A percentile compares a stretch with the other conserved stretches of the same genome.
phyloP scores from a whole-genome alignment of 768 basidiomycete genomes.

The Hericium alpestre region DNA sequence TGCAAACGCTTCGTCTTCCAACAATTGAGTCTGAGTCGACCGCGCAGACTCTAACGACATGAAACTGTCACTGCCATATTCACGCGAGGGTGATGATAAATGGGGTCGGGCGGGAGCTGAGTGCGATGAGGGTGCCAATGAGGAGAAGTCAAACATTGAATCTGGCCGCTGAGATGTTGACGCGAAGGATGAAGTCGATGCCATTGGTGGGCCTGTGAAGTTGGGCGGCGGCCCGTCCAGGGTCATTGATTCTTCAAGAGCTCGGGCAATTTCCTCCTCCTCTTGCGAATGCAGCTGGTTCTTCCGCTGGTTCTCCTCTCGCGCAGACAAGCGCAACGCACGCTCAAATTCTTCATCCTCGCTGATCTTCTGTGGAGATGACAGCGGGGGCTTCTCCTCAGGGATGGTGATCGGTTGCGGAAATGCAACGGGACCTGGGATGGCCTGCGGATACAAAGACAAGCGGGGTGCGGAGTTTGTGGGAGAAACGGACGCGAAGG shows the following conservation, averaged over 20 bases:
- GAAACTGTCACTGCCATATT: neutral
- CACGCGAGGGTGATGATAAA: neutral
- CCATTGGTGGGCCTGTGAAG: neutral
- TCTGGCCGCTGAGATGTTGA: too few relatives aligned
- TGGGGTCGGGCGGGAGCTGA: neutral
- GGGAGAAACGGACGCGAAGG: neutral
- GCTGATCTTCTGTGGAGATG: neutral
- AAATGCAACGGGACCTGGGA: neutral
- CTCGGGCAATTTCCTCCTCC: conserved; percentile 56
- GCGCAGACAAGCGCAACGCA: conserved; percentile 1
- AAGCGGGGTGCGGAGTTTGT: neutral
- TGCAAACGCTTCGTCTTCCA: conserved; percentile 36
- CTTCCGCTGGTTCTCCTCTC: conserved; percentile 6
- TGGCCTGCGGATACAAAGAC: neutral
- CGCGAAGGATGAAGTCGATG: too few relatives aligned
- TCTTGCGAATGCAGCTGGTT: conserved; percentile 23
- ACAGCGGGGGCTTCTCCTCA: neutral
- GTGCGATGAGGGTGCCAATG: too few relatives aligned
- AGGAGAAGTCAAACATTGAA: too few relatives aligned
- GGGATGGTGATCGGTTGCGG: neutral
- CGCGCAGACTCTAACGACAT: neutral
- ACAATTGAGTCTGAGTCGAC: conserved; percentile 11
- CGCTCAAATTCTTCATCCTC: neutral
- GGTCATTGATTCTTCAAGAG: conserved; percentile 42
- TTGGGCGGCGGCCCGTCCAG: neutral